A percentile compares a stretch with the other conserved stretches of the same genome.
phyloP scores from a whole-genome alignment of 306 rosid genomes.

The Lathyrus aphaca region DNA sequence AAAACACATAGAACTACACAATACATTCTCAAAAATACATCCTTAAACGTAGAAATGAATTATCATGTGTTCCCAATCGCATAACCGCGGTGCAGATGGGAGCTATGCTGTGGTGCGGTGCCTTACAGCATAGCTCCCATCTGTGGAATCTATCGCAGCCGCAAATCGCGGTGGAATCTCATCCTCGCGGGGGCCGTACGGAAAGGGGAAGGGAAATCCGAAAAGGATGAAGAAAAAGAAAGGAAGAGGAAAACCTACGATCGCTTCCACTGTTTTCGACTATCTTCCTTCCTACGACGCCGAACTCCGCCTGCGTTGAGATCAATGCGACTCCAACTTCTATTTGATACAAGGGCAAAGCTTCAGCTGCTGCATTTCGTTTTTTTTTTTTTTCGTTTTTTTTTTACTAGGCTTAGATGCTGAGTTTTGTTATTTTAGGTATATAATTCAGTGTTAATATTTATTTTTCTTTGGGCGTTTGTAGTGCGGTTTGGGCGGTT shows the following conservation, averaged over 20 bases:
- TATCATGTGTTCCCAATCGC: not conserved
- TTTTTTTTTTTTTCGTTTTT: too few relatives aligned
- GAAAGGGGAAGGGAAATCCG: not conserved
- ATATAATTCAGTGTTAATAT: too few relatives aligned
- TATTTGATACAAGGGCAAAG: not conserved
- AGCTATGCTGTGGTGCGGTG: not conserved
- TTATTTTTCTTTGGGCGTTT: too few relatives aligned
- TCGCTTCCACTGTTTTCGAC: not conserved
- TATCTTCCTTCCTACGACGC: not conserved
- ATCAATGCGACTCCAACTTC: not conserved
- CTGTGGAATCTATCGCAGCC: not conserved
- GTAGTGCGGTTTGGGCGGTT: too few relatives aligned
- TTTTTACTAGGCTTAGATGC: too few relatives aligned
- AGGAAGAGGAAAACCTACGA: not conserved
- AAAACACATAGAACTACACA: conserved; percentile 6
- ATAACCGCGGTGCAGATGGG: not conserved
- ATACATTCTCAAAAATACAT: not conserved
- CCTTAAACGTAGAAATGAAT: conserved; percentile 3
- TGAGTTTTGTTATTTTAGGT: too few relatives aligned
- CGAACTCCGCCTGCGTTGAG: not conserved
- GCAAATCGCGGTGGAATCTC: not conserved
- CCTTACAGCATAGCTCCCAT: too few relatives aligned
- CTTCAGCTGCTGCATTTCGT: not conserved
- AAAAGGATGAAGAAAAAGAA: not conserved
- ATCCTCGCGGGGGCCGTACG: not conserved